Evolutionary conservation across 1,139 yeast species (phyloP), one percentile per base, ranked within the genome.

Genomic region (Blastobotrys aristatus): DNA sequence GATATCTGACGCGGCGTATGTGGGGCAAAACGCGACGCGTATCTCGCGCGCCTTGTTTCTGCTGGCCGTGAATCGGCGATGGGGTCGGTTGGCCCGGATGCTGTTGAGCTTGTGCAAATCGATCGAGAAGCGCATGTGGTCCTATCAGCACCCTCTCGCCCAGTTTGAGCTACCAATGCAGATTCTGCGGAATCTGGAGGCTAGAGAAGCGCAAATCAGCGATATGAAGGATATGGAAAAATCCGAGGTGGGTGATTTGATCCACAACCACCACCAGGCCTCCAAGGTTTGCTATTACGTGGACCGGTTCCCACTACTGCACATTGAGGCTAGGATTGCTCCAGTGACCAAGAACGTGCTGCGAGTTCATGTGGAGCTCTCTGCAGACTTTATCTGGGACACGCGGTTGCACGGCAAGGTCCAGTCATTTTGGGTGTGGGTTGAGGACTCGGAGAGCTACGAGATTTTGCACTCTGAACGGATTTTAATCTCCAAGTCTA

Each of bases 11-110:
- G 75, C 89, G 36, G 85, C 87, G 53, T 94, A 92, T 63, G 95
- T 94, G 50, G 97, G 97, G 1, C 98, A 94, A 61, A 94, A 94
- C 58, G 77, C 97, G 1, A 89, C 92, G 0, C 80, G 99, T 71
- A 92, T 94, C 31, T 79, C 95, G 57, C 76, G 98, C 22, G 97
- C 98, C 0, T 70, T 94, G 43, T 89, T 94, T 58, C 69, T 90
- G 51, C 80, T 94, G 53, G 94, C 96, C 34, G 72, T 90, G 40
- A 85, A 87, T 60, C 74, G 97, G 56, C 73, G 94, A 54, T 92
- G 97, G 97, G 97, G 97, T 2, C 66, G 71, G 8, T 80, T 89
- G 55, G 77, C 92, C 56, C 78, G 80, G 51, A 77, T 84, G 27
- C 76, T 89, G 77, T 69, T 90, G 34, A 76, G 85, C 18, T 73